These are phyloP conservation scores for Entonaema liquescens DNA, from an alignment of 495 filamentous ascomycete genomes.

Conservation along the genomic window DNA sequence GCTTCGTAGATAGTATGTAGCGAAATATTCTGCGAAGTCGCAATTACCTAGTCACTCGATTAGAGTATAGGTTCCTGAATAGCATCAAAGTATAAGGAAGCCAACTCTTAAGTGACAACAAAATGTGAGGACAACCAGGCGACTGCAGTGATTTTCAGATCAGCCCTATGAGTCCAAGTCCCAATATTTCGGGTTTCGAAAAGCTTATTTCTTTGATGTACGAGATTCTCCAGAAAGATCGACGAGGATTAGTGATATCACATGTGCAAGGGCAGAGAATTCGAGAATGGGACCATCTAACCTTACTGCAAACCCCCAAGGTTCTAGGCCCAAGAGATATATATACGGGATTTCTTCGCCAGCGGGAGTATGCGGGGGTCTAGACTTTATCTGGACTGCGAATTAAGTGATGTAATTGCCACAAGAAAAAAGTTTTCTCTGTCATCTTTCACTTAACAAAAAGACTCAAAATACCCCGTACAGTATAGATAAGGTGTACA, in stretches of 20 bases:
- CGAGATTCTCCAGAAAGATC: conserved; percentile 18
- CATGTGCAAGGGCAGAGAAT: conserved; percentile 20
- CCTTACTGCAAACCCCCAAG: background rate
- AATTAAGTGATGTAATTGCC: conserved; percentile 31
- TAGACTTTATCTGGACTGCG: background rate
- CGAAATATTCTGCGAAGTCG: background rate
- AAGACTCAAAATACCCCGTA: conserved; percentile 15
- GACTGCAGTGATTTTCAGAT: background rate
- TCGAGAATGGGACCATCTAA: background rate
- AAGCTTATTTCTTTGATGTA: conserved; percentile 14
- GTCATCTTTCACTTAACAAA: background rate
- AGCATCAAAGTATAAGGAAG: too few relatives aligned
- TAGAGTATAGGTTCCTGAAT: background rate
- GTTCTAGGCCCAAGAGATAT: conserved; percentile 3
- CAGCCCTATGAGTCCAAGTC: background rate
- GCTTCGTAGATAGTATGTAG: background rate
- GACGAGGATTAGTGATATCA: conserved; percentile 6
- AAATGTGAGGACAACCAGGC: too few relatives aligned
- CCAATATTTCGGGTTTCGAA: background rate
- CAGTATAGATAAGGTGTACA: conserved; percentile 8
- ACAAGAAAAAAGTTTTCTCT: conserved; percentile 27
- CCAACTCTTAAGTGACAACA: too few relatives aligned
- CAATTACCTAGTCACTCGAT: background rate
- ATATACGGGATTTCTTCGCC: background rate
- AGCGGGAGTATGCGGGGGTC: conserved; percentile 6